Conservation (phyloP, 352 stramenopile species). For the Albugo candida region DNA sequence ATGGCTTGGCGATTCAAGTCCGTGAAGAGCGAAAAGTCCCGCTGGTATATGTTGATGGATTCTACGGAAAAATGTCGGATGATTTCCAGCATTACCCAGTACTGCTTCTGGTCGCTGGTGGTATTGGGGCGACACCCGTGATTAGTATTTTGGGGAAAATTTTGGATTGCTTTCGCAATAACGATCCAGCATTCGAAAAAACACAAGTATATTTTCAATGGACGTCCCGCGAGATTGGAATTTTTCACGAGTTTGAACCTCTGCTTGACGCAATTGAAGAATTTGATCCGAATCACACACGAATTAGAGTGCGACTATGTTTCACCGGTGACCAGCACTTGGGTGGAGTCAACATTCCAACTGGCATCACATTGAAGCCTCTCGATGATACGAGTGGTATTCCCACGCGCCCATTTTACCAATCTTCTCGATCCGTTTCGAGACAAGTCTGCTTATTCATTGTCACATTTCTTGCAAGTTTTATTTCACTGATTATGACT, state of each 20-base stretch:
- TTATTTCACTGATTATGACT: conserved; percentile 48
- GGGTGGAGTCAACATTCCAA: conserved; percentile 45
- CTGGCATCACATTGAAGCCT: conserved; percentile 51
- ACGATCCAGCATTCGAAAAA: conserved; percentile 42
- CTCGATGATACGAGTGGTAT: conserved; percentile 71
- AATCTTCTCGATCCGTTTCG: conserved; percentile 35
- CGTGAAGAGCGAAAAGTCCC: conserved; percentile 60
- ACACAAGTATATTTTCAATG: conserved; percentile 72
- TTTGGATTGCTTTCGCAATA: conserved; percentile 56
- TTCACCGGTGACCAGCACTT: conserved; percentile 69
- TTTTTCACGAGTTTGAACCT: conserved; percentile 72
- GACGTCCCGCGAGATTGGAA: conserved; percentile 64
- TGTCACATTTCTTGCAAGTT: conserved; percentile 54
- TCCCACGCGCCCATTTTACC: conserved; percentile 55
- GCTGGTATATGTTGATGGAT: conserved; percentile 66
- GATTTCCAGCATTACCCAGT: conserved; percentile 66
- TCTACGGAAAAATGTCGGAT: conserved; percentile 71
- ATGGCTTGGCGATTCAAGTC: conserved; percentile 47
- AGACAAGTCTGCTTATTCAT: conserved; percentile 70
- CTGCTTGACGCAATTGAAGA: conserved; percentile 57
- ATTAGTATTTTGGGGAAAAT: conserved; percentile 80
- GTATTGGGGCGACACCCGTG: conserved; percentile 78
- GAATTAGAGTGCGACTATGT: conserved; percentile 52
- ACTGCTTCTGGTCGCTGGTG: conserved; percentile 60
- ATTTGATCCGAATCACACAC: conserved; percentile 39